These are phyloP conservation scores for Penicillium polonicum DNA, from an alignment of 2,329 filamentous ascomycete genomes.

Conservation along the genomic window DNA sequence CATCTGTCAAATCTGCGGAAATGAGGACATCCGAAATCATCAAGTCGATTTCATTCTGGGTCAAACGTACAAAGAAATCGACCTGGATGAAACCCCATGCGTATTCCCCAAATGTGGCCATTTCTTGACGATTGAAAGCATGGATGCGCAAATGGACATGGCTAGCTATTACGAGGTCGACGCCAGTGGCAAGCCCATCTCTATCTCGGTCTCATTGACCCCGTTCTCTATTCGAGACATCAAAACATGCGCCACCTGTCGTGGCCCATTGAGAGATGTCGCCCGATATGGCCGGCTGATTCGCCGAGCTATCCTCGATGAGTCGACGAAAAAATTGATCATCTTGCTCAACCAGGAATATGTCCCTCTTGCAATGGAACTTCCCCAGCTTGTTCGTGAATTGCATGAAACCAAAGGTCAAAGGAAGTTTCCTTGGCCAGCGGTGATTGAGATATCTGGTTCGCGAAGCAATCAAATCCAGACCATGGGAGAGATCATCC, in stretches of 20 bases:
- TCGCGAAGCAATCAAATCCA: conserved; percentile 27
- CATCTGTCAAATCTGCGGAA: conserved; percentile 59
- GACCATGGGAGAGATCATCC: conserved; percentile 20
- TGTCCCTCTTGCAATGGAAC: conserved; percentile 39
- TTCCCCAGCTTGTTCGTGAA: conserved; percentile 27
- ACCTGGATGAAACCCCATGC: conserved; percentile 60
- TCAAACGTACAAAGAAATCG: conserved; percentile 55
- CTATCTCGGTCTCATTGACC: conserved; percentile 32
- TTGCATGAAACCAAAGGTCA: conserved; percentile 23
- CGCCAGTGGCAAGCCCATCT: conserved; percentile 23
- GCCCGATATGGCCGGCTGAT: conserved; percentile 63
- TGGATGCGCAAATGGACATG: conserved; percentile 63
- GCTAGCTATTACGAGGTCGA: conserved; percentile 31
- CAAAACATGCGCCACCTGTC: conserved; percentile 60
- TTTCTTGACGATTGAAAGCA: conserved; percentile 57
- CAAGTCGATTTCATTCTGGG: conserved; percentile 59
- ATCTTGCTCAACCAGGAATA: conserved; percentile 50
- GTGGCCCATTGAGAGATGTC: conserved; percentile 58
- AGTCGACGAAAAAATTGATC: conserved; percentile 65
- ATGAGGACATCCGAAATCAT: conserved; percentile 44
- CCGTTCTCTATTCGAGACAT: conserved; percentile 54
- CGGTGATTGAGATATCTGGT: conserved; percentile 11
- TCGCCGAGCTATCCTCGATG: conserved; percentile 59
- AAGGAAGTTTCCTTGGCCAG: not conserved
- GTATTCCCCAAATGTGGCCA: conserved; percentile 65